phyloP scores from a whole-genome alignment of 768 basidiomycete species.

The Calocybe indica region DNA sequence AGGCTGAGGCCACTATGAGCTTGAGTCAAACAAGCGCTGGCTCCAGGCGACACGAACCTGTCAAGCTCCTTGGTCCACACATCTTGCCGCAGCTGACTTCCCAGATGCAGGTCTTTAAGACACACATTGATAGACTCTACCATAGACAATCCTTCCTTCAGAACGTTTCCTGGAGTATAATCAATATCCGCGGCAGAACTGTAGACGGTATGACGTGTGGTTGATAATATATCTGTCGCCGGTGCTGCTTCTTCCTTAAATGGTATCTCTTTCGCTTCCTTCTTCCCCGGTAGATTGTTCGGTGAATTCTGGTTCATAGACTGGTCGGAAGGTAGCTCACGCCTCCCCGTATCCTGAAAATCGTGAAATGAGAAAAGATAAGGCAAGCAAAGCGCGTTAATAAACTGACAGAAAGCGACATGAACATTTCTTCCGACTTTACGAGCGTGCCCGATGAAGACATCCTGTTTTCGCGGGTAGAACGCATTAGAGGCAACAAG shows the following conservation, averaged over 20 bases:
- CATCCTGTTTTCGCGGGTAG: conserved; percentile 7
- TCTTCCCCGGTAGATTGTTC: no score
- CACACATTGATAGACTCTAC: conserved; percentile 39
- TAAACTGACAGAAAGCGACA: conserved; percentile 17
- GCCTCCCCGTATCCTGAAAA: no score
- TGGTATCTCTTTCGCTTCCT: neutral
- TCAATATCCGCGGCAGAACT: conserved; percentile 34
- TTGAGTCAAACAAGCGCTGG: neutral
- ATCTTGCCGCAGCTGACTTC: conserved; percentile 50
- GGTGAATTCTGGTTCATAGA: no score
- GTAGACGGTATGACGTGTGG: conserved; percentile 28
- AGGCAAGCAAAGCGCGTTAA: no score
- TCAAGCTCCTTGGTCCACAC: conserved; percentile 53
- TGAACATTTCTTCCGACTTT: conserved; percentile 26
- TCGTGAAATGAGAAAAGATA: no score
- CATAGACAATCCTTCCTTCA: conserved; percentile 48
- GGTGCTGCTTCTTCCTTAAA: conserved; percentile 5
- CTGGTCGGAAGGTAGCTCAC: no score
- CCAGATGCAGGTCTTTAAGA: conserved; percentile 40
- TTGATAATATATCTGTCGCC: conserved; percentile 4
- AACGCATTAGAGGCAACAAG: conserved; percentile 7
- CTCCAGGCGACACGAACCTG: conserved; percentile 26
- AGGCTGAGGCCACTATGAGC: conserved; percentile 27
- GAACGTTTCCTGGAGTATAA: conserved; percentile 42
- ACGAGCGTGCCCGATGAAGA: conserved; percentile 8